Conservation (phyloP, 177 flowering plant species). For the Vitis hybrid region DNA sequence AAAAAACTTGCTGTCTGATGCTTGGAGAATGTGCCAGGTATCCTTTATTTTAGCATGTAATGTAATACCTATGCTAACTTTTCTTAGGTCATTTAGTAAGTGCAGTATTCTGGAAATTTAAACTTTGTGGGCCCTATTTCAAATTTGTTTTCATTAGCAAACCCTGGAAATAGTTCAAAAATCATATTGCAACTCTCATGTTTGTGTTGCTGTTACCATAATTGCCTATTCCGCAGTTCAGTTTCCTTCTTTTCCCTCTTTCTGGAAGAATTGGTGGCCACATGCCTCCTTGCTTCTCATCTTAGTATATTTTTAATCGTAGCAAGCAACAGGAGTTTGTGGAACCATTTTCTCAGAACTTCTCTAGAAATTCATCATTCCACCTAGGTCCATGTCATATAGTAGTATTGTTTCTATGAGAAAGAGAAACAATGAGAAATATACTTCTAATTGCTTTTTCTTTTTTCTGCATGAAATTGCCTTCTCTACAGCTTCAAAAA, state of each 20-base stretch:
- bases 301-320: background rate
- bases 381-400: background rate
- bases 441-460: constrained; percentile 10
- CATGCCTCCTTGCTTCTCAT: background rate
- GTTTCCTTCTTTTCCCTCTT: background rate
- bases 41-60: background rate
- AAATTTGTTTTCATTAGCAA: background rate
- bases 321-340: background rate
- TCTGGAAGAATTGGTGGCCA: background rate
- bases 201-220: background rate
- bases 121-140: background rate
- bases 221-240: too few relatives aligned
- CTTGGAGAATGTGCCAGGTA: constrained; percentile 95
- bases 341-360: too few relatives aligned
- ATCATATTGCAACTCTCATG: background rate
- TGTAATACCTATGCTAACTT: constrained; percentile 1
- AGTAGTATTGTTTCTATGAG: background rate
- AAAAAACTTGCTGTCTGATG: constrained; percentile 87
- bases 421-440: background rate
- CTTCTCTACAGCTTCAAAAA: constrained; percentile 66
- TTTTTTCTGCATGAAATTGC: constrained; percentile 8
- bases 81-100: background rate
- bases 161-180: background rate
- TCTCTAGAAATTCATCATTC: too few relatives aligned
- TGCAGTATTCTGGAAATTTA: background rate